phyloP scores from a whole-genome alignment of 2,329 filamentous ascomycete species.

The Daldinia sp. region DNA sequence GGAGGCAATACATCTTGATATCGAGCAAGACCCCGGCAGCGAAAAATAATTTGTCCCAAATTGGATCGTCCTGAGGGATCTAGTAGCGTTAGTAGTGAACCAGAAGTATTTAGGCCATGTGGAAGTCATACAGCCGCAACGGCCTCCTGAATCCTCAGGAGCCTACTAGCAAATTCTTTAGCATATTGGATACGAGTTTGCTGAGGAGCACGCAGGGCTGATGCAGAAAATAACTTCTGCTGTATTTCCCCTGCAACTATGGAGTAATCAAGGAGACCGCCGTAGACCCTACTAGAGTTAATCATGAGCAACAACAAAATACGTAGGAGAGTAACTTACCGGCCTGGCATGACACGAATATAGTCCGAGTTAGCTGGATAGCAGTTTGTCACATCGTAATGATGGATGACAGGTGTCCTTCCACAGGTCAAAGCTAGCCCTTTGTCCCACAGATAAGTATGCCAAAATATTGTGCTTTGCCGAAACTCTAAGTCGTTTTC shows the following conservation, averaged over 20 bases:
- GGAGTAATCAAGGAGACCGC: slow-evolving; percentile 42
- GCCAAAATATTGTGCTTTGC: slow-evolving; percentile 47
- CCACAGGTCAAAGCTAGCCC: slow-evolving; percentile 49
- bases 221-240: slow-evolving; percentile 45
- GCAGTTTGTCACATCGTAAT: slow-evolving; percentile 47
- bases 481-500: slow-evolving; percentile 9
- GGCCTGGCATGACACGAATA: slow-evolving; percentile 14
- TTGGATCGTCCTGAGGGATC: slow-evolving; percentile 27
- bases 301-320: background rate
- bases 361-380: slow-evolving; percentile 11
- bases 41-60: slow-evolving; percentile 24
- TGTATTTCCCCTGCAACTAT: slow-evolving; percentile 47
- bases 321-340: slow-evolving; percentile 2
- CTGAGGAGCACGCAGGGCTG: slow-evolving; percentile 41
- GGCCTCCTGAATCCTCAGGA: slow-evolving; percentile 32
- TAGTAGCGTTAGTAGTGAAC: slow-evolving; percentile 19
- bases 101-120: background rate
- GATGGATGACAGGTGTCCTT: slow-evolving; percentile 47
- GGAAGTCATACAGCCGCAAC: slow-evolving; percentile 39
- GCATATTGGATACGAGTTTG: slow-evolving; percentile 42
- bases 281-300: slow-evolving; percentile 41
- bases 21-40: slow-evolving; percentile 26
- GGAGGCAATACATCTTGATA: slow-evolving; percentile 28
- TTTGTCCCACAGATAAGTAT: slow-evolving; percentile 50
- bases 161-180: slow-evolving; percentile 35